phyloP scores from a whole-genome alignment of 2,329 filamentous ascomycete genomes.

The Sporothrix globosa region DNA sequence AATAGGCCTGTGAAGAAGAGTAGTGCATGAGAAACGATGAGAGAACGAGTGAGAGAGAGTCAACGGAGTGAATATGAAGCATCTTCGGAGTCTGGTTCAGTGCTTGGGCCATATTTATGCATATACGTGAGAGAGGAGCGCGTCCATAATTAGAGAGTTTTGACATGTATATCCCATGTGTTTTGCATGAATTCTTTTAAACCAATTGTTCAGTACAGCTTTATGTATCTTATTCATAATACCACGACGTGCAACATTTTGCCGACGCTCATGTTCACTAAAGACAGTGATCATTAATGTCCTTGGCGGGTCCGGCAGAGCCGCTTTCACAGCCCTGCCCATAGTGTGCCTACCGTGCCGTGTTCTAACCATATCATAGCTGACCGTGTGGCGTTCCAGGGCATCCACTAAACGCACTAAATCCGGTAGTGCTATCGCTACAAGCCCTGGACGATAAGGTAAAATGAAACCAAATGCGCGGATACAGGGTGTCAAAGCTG shows the following conservation, averaged over 20 bases:
- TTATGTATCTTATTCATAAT: no score
- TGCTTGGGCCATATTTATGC: not conserved
- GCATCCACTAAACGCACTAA: slow-evolving; percentile 6
- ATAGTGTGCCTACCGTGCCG: not conserved
- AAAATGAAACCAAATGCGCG: not conserved
- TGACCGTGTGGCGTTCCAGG: not conserved
- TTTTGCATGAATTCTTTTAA: no score
- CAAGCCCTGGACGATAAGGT: not conserved
- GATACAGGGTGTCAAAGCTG: not conserved
- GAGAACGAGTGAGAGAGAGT: not conserved
- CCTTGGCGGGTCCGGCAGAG: not conserved
- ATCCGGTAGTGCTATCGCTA: slow-evolving; percentile 6
- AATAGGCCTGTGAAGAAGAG: not conserved
- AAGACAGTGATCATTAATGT: not conserved
- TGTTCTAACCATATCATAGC: not conserved
- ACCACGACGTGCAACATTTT: no score
- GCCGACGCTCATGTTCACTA: not conserved
- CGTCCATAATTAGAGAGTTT: not conserved
- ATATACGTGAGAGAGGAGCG: slow-evolving; percentile 19
- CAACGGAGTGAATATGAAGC: not conserved
- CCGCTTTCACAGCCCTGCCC: not conserved
- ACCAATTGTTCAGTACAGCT: not conserved
- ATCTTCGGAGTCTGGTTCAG: slow-evolving; percentile 7
- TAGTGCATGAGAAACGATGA: not conserved
- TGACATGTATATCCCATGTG: no score